phyloP scores from a whole-genome alignment of 2,329 filamentous ascomycete genomes.

The Ambrosiella cleistominuta region DNA sequence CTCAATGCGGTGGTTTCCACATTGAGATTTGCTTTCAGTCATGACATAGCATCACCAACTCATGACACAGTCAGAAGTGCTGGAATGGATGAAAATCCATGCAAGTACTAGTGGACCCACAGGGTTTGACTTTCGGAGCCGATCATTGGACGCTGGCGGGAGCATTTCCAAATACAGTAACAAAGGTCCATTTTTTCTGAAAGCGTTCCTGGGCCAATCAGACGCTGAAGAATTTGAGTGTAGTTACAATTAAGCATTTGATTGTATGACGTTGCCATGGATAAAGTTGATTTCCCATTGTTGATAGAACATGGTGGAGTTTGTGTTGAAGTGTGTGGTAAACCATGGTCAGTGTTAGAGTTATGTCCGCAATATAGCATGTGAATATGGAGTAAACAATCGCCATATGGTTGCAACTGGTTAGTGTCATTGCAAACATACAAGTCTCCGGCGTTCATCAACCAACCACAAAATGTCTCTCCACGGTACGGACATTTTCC shows the following conservation, averaged over 20 bases:
- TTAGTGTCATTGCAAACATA: no score
- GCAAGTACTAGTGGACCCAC: background rate
- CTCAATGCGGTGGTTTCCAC: background rate
- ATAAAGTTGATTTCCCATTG: background rate
- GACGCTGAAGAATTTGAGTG: background rate
- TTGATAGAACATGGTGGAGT: no score
- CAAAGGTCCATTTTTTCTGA: background rate
- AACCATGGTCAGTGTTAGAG: background rate
- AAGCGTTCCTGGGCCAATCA: background rate
- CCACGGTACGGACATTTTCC: no score
- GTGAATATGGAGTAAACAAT: no score
- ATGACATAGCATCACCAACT: no score
- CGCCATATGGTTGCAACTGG: no score
- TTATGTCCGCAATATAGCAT: background rate
- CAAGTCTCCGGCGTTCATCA: no score
- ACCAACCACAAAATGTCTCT: no score
- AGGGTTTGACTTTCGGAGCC: conserved; percentile 2
- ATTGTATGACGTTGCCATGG: background rate
- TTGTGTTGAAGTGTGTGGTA: no score
- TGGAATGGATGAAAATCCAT: background rate
- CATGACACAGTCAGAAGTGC: background rate
- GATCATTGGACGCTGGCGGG: background rate
- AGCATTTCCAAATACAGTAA: background rate
- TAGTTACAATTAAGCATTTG: background rate
- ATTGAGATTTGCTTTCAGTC: no score